Evolutionary conservation across 2,329 filamentous ascomycete genomes (phyloP), one percentile per base, ranked within the genome.

Genomic region (Calonectria multiphialidica): DNA sequence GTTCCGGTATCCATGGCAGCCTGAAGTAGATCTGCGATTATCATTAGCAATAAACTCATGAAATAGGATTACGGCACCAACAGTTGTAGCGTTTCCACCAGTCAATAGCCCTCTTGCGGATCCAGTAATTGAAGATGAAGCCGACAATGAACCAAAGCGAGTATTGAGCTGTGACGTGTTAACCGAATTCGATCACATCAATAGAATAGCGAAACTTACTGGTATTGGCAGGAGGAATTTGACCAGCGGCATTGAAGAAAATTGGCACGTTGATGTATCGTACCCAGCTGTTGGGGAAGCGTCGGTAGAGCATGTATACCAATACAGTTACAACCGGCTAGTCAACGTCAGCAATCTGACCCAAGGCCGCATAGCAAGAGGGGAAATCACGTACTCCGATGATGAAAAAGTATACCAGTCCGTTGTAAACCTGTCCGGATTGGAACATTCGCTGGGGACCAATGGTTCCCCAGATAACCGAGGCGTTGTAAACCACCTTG

Each of bases 81-180:
- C 68, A 70, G 37, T 70, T 70, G 45, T 70, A 70, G n/a, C 68
- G 68, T n/a, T 70, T 70, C 68, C 68, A 70, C 68, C 68, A 70
- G 25, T 66, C 68, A 13, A 70, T 50, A 2, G 68, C 68, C n/a
- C 50, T 53, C 53, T 66, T 62, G n/a, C 68, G 53, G 23, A 70
- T 66, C 13, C 47, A 62, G 16, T 66, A 70, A 44, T 70, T 70
- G 53, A 70, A 70, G 15, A 70, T 30, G 16, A 70, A 70, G 30
- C 68, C 68, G 5, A 70, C 13, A 5, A 70, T 70, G 45, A 70
- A 70, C 68, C 68, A 70, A 13, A 70, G 68, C 15, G 68, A 70
- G 23, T 70, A 70, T 62, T 70, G 68, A 33, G 68, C 66, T 68
- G 2, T 23, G 16, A 16, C 9, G 5, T 62, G 55, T 68, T 4